Base-by-base conservation (phyloP, 2,329 filamentous ascomycete species). In the Colletotrichum incanum region DNA sequence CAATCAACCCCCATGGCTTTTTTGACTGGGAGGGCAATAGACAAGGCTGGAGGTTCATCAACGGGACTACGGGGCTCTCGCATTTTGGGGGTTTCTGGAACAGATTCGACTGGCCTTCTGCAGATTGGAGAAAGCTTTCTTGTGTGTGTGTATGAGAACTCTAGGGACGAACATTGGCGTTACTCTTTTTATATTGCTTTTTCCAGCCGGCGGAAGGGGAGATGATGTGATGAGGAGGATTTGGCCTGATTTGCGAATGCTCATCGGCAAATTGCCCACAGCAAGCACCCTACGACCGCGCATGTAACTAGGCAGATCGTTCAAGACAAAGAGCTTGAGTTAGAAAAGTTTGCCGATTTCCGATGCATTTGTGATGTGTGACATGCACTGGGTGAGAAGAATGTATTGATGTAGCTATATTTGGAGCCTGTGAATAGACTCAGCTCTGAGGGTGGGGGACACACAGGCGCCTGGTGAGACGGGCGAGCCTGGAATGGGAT, bases 111-210 rank as follows among this genome's bases (percentile, higher is more conserved):
- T 39, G 49, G 37, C 50, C 54, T 58, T 54, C 37, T 41, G 69
- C 65, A 56, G 50, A 59, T 45, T n/a, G 52, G 65, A 52, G 58
- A 58, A 50, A 43, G 39, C 28, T 72, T 69, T 72, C 64, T 67
- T 62, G 68, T 64, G 69, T 68, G 69, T n/a, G n/a, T 72, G 69
- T 72, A 69, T 58, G 65, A 71, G 52, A 72, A 56, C 28, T 64
- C 54, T 64, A 72, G 69, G 69, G 69, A 49, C 55, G 59, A 72
- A 52, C 45, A 63, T 59, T 58, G 69, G 69, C 69, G 69, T 72
- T 69, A 39, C 14, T 55, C 55, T 56, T 56, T 39, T 20, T 28
- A 23, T 56, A 7, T 56, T 34, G 20, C 18, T 34, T 23, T 31
- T 69, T 69, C 37, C 20, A 50, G 45, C 28, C 69, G 69, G 65